phyloP scores from a whole-genome alignment of 768 basidiomycete genomes.

The Trametes coccinea region DNA sequence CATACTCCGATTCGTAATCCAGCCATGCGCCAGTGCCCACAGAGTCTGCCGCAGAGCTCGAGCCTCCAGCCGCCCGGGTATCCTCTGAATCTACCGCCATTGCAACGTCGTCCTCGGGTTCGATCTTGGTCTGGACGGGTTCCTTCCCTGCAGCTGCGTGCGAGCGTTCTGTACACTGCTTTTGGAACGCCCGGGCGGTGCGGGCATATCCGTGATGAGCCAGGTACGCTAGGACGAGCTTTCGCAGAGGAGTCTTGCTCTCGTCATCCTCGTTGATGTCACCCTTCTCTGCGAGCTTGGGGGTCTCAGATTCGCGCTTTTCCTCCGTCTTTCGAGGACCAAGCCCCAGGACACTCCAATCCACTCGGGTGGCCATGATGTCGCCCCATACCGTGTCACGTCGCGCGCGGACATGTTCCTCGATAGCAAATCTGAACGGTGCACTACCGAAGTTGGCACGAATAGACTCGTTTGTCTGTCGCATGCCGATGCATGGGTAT shows the following conservation, averaged over 20 bases:
- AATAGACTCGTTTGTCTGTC: slow-evolving; percentile 74
- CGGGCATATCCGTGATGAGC: slow-evolving; percentile 82
- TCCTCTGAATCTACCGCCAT: slow-evolving; percentile 24
- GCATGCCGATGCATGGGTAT: slow-evolving; percentile 88
- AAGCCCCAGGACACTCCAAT: slow-evolving; percentile 39
- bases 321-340: slow-evolving; percentile 24
- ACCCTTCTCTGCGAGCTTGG: not conserved
- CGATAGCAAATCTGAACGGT: slow-evolving; percentile 88
- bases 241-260: slow-evolving; percentile 61
- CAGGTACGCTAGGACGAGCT: slow-evolving; percentile 78
- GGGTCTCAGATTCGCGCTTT: slow-evolving; percentile 4
- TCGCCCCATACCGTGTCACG: slow-evolving; percentile 65
- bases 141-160: slow-evolving; percentile 5
- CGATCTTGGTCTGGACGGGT: slow-evolving; percentile 1
- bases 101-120: slow-evolving; percentile 20
- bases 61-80: not conserved
- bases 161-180: slow-evolving; percentile 39
- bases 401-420: slow-evolving; percentile 75
- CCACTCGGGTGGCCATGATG: slow-evolving; percentile 59
- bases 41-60: not conserved
- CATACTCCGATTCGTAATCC: slow-evolving; percentile 26
- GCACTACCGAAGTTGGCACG: slow-evolving; percentile 88
- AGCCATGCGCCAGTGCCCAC: not conserved
- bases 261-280: slow-evolving; percentile 39
- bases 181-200: slow-evolving; percentile 67